phyloP scores from a whole-genome alignment of 2,329 filamentous ascomycete species.

The Venturia nashicola region DNA sequence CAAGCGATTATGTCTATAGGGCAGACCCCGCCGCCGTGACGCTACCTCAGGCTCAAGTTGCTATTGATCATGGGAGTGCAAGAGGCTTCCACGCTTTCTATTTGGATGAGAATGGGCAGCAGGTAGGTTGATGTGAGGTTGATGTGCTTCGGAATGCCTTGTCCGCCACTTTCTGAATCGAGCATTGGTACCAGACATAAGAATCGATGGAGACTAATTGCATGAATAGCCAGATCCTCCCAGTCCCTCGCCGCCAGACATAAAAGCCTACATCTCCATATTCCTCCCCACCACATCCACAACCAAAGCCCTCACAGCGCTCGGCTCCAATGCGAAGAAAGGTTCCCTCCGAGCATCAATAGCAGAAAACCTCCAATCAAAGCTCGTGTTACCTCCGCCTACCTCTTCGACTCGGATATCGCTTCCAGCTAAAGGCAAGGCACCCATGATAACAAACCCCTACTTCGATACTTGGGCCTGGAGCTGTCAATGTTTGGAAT shows the following conservation, averaged over 20 bases:
- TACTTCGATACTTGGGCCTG: conserved; percentile 57
- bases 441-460: conserved; percentile 44
- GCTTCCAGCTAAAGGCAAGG: conserved; percentile 20
- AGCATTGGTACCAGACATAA: neutral
- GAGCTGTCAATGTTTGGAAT: conserved; percentile 51
- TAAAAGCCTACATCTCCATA: conserved; percentile 53
- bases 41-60: conserved; percentile 35
- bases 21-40: conserved; percentile 37
- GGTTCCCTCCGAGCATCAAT: conserved; percentile 46
- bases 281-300: conserved; percentile 51
- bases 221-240: conserved; percentile 21
- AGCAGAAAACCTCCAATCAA: conserved; percentile 42
- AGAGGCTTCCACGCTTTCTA: conserved; percentile 41
- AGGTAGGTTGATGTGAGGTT: conserved; percentile 16
- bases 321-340: conserved; percentile 54
- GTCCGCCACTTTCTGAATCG: neutral
- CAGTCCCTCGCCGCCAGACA: conserved; percentile 42
- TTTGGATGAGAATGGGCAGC: conserved; percentile 26
- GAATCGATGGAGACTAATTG: neutral
- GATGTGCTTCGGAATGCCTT: too few species aligned
- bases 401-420: conserved; percentile 20
- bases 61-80: conserved; percentile 33
- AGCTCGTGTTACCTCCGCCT: conserved; percentile 37
- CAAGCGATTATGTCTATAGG: conserved; percentile 38
- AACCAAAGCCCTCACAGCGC: conserved; percentile 47